Evolutionary conservation across 1,284 basidiomycete genomes (phyloP).

Genomic region (Exobasidium rhododendri): DNA sequence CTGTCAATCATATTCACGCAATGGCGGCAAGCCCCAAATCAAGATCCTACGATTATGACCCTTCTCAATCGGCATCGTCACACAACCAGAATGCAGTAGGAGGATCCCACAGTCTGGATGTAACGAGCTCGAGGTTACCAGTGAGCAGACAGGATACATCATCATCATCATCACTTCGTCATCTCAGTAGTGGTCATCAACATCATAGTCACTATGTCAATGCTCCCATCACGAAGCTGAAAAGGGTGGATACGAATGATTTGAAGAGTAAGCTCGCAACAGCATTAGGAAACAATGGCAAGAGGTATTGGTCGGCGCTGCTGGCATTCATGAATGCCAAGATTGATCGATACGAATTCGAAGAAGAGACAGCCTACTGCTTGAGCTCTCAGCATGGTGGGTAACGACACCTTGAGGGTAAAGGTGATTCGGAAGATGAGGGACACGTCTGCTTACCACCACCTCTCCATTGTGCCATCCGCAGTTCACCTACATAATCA

Average conservation of each 20-base stretch:
- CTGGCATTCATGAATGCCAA: slow-evolving; percentile 54
- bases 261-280: slow-evolving; percentile 46
- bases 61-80: not conserved
- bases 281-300: slow-evolving; percentile 45
- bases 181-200: slow-evolving; percentile 1
- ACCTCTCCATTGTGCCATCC: not conserved
- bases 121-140: no score
- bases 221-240: slow-evolving; percentile 17
- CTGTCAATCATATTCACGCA: no score
- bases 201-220: slow-evolving; percentile 5
- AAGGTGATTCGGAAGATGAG: not conserved
- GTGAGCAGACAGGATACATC: not conserved
- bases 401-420: slow-evolving; percentile 17
- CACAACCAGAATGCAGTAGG: not conserved
- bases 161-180: slow-evolving; percentile 9
- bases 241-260: slow-evolving; percentile 44
- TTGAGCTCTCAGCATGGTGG: slow-evolving; percentile 44
- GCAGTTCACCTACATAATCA: slow-evolving; percentile 57
- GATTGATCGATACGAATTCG: slow-evolving; percentile 55
- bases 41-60: not conserved
- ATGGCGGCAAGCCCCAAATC: not conserved
- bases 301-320: slow-evolving; percentile 56
- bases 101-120: not conserved
- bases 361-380: slow-evolving; percentile 39
- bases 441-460: not conserved